A percentile compares a stretch with the other conserved stretches of the same genome.
Evolutionary conservation across 805 yeast genomes (phyloP).

Genomic region (Lipomyces sp.): DNA sequence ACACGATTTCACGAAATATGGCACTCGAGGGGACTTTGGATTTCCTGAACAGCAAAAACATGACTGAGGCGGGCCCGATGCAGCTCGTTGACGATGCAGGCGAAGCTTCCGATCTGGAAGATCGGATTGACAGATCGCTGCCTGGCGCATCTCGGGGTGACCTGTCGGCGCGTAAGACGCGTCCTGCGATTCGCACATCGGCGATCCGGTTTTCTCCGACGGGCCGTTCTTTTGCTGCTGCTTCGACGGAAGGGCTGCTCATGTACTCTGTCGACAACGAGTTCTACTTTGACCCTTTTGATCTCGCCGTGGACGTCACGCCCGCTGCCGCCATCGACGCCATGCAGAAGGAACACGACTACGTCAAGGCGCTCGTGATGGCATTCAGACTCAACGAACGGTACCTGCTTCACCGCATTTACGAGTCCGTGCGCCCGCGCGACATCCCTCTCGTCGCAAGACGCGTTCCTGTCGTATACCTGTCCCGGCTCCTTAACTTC

Average conservation of each 20-base stretch:
- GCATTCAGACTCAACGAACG: constrained; percentile 86
- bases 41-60: constrained; percentile 68
- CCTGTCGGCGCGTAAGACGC: constrained; percentile 65
- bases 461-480: constrained; percentile 75
- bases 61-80: constrained; percentile 85
- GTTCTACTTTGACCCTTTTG: constrained; percentile 86
- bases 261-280: constrained; percentile 75
- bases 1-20: constrained; percentile 86
- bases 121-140: constrained; percentile 64
- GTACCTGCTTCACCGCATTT: constrained; percentile 66
- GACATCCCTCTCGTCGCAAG: constrained; percentile 65
- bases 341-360: constrained; percentile 50
- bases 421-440: constrained; percentile 65
- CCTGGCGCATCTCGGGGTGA: constrained; percentile 91
- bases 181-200: constrained; percentile 82
- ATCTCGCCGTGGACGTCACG: constrained; percentile 87
- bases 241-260: constrained; percentile 89
- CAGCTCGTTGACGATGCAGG: constrained; percentile 82
- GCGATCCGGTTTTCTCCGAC: constrained; percentile 84
- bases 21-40: constrained; percentile 82
- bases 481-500: constrained; percentile 62
- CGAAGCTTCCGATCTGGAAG: constrained; percentile 81
- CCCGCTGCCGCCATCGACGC: constrained; percentile 68
- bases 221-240: constrained; percentile 85
- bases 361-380: constrained; percentile 80